phyloP scores from a whole-genome alignment of 139 green algal genomes.

The Astrephomene gubernaculifera region DNA sequence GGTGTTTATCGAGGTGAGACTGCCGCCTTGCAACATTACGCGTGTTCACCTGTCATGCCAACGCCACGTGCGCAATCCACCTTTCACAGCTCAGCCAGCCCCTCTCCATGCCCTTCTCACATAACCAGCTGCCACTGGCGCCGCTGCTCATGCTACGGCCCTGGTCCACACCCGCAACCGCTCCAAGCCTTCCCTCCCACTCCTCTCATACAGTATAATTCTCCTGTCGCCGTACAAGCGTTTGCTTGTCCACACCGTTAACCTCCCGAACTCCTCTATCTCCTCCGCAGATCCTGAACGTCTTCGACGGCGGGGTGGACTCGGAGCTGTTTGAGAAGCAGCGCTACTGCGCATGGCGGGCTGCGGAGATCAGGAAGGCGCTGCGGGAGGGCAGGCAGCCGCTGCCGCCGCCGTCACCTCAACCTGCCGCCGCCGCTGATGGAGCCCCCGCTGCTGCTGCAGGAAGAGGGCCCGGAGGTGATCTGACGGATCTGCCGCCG shows the following conservation, averaged over 20 bases:
- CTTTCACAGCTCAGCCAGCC: too few species aligned
- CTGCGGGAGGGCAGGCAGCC: slow-evolving; percentile 82
- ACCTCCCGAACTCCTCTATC: too few species aligned
- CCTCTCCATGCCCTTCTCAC: too few species aligned
- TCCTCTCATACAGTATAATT: too few species aligned
- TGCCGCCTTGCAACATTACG: neutral
- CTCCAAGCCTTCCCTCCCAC: too few species aligned
- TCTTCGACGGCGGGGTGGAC: slow-evolving; percentile 76
- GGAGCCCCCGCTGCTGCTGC: neutral
- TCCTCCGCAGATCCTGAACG: slow-evolving; percentile 49
- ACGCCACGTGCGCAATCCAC: too few species aligned
- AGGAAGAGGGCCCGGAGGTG: neutral
- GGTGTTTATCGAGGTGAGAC: slow-evolving; percentile 88
- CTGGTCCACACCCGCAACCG: too few species aligned
- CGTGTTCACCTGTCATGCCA: too few species aligned
- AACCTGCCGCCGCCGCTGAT: neutral
- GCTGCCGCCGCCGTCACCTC: slow-evolving; percentile 60
- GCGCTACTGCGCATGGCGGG: slow-evolving; percentile 88
- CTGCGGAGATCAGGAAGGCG: slow-evolving; percentile 89
- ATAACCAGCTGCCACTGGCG: too few species aligned
- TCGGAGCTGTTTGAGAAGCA: slow-evolving; percentile 83
- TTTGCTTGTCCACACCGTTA: too few species aligned
- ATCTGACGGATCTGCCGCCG: slow-evolving; percentile 15
- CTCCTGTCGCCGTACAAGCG: too few species aligned
- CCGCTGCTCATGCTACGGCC: too few species aligned